Evolutionary conservation across 148 eudicot genomes (phyloP), one percentile per base, ranked within the genome.

Genomic region (Spergularia bocconei): DNA sequence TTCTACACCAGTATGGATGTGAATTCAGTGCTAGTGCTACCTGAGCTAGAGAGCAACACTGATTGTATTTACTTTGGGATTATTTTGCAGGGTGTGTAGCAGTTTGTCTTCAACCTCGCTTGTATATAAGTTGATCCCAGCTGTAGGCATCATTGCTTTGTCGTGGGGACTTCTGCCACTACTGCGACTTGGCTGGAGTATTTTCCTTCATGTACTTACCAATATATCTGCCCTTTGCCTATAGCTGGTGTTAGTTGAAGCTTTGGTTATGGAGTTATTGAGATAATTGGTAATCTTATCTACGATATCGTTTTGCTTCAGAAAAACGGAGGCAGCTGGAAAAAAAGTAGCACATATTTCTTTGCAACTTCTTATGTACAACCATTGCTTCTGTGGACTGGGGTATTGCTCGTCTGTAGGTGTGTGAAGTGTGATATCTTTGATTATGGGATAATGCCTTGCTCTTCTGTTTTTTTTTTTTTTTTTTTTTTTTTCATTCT

Each of bases 381-480:
- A 78, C 97, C 98, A 44, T 78, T 92, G 84, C 79, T 95, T 73
- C 78, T 95, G 51, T 95, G 98, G 98, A 82, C 88, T 36, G 98
- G 96, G 78, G 93, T 87, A 52, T 84, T 84, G 56, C 88, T 92
- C 60, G 81, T 90, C 77, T 95, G 98, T 93, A 95, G 97, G 98
- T 91, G 72, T 73, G 54, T 74, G 13, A 36, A 23, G 58, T 56
- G 16, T 47, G 33, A 4, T 54, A 44, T 63, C 52, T 80, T 11
- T 17, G 17, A 16, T 12, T 41, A n/a, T 68, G 63, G 20, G 67
- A 66, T 56, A 58, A 38, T 44, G 39, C 56, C 29, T 33, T 44
- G 48, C 25, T 44, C 50, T 47, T 21, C 63, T 23, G 61, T 7
- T 20, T 38, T 44, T 58, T 47, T 21, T 71, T 23, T 67, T 7